phyloP scores from a whole-genome alignment of 2,329 filamentous ascomycete species.

The Pestalotiopsis sp. region DNA sequence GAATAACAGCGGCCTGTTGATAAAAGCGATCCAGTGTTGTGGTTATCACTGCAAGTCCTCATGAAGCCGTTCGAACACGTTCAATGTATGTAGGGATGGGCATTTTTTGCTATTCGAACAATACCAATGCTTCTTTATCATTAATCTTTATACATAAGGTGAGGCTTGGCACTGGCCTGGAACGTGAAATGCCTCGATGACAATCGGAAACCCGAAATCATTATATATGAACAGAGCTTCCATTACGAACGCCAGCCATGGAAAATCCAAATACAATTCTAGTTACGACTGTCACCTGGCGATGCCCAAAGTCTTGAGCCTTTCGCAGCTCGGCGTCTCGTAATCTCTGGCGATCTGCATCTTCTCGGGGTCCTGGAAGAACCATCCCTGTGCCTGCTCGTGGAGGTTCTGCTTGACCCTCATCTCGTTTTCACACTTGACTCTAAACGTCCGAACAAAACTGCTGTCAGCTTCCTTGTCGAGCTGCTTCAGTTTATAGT shows the following conservation, averaged over 20 bases:
- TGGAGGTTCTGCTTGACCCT: conserved; percentile 66
- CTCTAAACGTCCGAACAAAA: conserved; percentile 68
- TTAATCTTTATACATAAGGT: background rate
- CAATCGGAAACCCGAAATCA: background rate
- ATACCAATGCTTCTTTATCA: background rate
- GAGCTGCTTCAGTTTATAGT: conserved; percentile 71
- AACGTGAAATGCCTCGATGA: background rate
- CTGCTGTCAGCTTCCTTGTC: conserved; percentile 78
- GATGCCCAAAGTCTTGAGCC: conserved; percentile 47
- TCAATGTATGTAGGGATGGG: too few species aligned
- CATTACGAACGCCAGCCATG: background rate
- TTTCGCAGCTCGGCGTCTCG: conserved; percentile 55
- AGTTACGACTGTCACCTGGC: background rate
- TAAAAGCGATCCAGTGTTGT: background rate
- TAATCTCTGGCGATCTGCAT: conserved; percentile 68
- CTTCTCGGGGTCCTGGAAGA: conserved; percentile 79
- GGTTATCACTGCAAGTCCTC: too few species aligned
- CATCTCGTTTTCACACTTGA: conserved; percentile 76
- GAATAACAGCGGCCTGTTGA: background rate
- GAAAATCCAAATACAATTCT: background rate
- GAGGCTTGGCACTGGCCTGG: background rate
- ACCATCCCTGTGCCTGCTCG: conserved; percentile 85
- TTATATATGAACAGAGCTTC: background rate
- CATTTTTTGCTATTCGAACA: background rate
- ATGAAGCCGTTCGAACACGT: too few species aligned